Base-by-base conservation (phyloP, 2,329 filamentous ascomycete species). In the Graphilbum fragrans region DNA sequence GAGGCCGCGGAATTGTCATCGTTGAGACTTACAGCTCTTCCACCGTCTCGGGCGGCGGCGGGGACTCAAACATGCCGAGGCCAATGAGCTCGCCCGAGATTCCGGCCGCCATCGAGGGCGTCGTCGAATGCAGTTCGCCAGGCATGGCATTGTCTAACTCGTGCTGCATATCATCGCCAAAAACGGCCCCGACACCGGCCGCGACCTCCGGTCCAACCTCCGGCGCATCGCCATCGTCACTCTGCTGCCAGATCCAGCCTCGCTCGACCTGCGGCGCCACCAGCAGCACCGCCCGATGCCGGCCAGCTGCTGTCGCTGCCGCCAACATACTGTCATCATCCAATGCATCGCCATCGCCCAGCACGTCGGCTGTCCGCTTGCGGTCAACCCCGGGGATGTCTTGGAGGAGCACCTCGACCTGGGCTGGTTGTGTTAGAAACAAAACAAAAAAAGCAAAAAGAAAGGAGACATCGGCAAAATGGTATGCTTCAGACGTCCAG, bases 401-500 rank as follows among this genome's bases (percentile, higher is more conserved):
- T 59, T 80, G 86, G 46, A 87, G 70, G 49, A 87, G 71, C 36
- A 74, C 86, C 62, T 92, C 88, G 31, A 90, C 86, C 64, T 94
- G 83, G 45, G 80, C 82, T 86, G 50, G 49, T 51, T 50, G 38
- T 46, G 52, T 52, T 48, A 20, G 27, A 42, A 37, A 39, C 23
- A 41, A 17, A 12, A 17, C 20, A 16, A 4, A 21, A 35, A 29
- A 9, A 38, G 38, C 11, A 22, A 35, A 21, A 12, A 32, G 20
- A 10, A 39, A 31, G 20, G 33, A 29, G 20, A 33, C 14, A 29
- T 8, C 8, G 14, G 14, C 25, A 29, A 29, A 29, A 29, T 8
- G 25, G 14, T 14, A 29, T 29, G 25, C 8, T 29, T 14, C 8
- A 8, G 8, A 29, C 8, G 25, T 29, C 8, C 25, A 14, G 25